These are phyloP conservation scores for Sphaerobolus stellatus DNA, from an alignment of 1,284 basidiomycete species.

Conservation along the genomic window DNA sequence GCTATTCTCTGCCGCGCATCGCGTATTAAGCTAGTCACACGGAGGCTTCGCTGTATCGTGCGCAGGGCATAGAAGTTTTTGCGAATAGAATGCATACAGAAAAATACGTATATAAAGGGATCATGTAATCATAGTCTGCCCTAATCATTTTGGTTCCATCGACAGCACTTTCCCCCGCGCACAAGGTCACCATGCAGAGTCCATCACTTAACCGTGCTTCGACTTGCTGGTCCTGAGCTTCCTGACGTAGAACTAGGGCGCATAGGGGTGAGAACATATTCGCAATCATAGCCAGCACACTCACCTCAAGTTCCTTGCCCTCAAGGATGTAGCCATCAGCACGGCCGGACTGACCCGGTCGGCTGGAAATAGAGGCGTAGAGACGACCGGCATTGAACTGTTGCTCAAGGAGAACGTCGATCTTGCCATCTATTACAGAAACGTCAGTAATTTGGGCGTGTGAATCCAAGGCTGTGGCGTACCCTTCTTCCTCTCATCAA, in stretches of 20 bases:
- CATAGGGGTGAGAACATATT: constrained; percentile 13
- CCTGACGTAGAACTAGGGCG: constrained; percentile 84
- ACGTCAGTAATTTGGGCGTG: constrained; percentile 13
- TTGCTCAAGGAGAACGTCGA: constrained; percentile 82
- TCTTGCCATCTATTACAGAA: constrained; percentile 68
- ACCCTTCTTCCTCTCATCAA: constrained; percentile 91
- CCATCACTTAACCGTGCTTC: constrained; percentile 59
- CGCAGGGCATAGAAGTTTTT: constrained; percentile 11
- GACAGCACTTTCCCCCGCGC: background rate
- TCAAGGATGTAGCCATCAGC: constrained; percentile 95
- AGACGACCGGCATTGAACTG: constrained; percentile 89
- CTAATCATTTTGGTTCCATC: constrained; percentile 10
- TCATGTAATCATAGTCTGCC: constrained; percentile 9
- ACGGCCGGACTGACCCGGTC: constrained; percentile 92
- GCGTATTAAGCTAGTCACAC: constrained; percentile 5
- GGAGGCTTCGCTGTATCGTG: no score
- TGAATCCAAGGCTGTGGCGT: constrained; percentile 15
- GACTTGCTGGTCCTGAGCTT: constrained; percentile 91
- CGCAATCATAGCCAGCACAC: constrained; percentile 20
- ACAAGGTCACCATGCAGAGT: background rate
- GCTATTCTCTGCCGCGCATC: background rate
- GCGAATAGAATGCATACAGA: constrained; percentile 11
- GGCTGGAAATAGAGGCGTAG: constrained; percentile 86
- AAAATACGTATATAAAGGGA: constrained; percentile 4
- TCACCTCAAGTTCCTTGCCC: constrained; percentile 93